Evolutionary conservation across 2,329 filamentous ascomycete genomes (phyloP).

Genomic region (Sclerotinia glacialis): DNA sequence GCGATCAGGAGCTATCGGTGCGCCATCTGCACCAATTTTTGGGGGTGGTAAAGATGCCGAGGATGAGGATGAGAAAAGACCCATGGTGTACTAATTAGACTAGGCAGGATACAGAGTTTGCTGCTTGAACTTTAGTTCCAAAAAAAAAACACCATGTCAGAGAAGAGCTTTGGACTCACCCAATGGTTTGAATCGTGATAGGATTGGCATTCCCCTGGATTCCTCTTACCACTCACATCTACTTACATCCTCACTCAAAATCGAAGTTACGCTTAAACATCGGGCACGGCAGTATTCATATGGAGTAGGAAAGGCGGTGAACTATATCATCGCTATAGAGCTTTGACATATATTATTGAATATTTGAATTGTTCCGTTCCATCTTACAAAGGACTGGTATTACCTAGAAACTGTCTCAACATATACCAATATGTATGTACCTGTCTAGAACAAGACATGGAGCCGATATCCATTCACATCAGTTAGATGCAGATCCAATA

Average conservation of each 20-base stretch:
- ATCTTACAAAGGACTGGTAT: neutral
- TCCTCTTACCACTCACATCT: neutral
- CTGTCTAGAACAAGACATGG: neutral
- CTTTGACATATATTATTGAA: neutral
- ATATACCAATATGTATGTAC: neutral
- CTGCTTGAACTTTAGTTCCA: neutral
- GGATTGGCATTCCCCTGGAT: too few species aligned
- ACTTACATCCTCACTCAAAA: neutral
- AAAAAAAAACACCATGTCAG: too few species aligned
- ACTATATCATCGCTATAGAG: too few species aligned
- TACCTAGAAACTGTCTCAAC: neutral
- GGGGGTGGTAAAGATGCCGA: conserved; percentile 42
- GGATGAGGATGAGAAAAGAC: conserved; percentile 45
- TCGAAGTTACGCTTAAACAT: neutral
- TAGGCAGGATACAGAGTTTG: neutral
- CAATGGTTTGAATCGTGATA: neutral
- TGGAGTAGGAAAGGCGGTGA: neutral
- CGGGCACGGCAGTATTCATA: neutral
- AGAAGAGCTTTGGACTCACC: neutral
- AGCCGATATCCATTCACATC: neutral
- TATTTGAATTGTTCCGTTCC: neutral
- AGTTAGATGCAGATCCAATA: neutral
- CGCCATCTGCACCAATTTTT: conserved; percentile 52
- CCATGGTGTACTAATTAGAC: conserved; percentile 44
- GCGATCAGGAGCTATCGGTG: conserved; percentile 78